Evolutionary conservation across 345 rosid species (phyloP), one percentile per base, ranked within the genome.

Genomic region (Salix brachista): DNA sequence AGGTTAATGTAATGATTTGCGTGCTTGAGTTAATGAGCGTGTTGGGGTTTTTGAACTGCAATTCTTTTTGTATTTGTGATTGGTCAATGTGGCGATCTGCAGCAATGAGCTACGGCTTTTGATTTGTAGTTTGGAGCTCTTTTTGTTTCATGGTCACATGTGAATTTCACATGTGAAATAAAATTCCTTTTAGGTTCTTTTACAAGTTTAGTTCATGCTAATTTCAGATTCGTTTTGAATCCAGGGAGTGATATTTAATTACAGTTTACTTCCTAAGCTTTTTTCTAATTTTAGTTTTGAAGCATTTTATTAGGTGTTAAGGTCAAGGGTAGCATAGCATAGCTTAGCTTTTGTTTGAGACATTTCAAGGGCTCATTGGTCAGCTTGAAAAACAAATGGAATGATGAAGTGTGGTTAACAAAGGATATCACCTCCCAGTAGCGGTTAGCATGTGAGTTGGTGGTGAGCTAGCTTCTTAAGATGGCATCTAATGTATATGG

Each of bases 381-480:
- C 4, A 41, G 13, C 44, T 10, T 41, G 44, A 41, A 41, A 41
- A 10, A 41, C 44, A 41, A 41, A 41, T 10, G 44, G 44, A 41
- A 41, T 41, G 44, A 41, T 41, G 44, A 41, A 41, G 44, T 41
- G 13, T 41, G 46, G 14, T 11, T 42, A 42, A 11, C 46, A 0
- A 42, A 11, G 14, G 12, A 11, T n/a, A 58, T 58, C 16, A 58
- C 64, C 28, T 58, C 28, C n/a, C 64, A 52, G 8, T 19, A 18
- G n/a, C 58, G 19, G 21, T 39, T 32, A 66, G 56, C 76, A 72
- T 72, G 76, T 78, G 76, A 78, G 52, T 3, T 25, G 39, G 71
- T 25, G 52, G 71, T 71, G 67, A 37, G 56, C 66, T 65, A 14
- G 18, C 52, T 46, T 46, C 52, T 4, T 36, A 17, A 54, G 39